Base-by-base conservation (phyloP, 148 eudicot species). In the Fagopyrum tataricum region DNA sequence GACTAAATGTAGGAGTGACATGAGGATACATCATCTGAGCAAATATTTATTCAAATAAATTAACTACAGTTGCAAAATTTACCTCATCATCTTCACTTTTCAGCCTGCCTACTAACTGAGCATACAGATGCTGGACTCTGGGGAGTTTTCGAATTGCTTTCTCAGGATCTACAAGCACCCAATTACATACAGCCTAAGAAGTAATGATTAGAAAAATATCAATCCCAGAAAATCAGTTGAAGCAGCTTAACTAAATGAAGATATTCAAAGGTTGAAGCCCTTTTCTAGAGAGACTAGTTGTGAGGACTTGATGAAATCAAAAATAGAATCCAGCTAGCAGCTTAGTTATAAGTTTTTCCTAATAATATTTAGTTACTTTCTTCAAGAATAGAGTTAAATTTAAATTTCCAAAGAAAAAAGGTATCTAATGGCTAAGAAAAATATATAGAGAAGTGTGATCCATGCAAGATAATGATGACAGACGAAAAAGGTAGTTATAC, bases 31-130 rank as follows among this genome's bases (percentile, higher is more conserved):
- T 7, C 61, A 55, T 49, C 24, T 21, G 31, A 55, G 21, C 61
- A 55, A 20, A 18, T 12, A 55, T 6, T 20, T 4, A 21, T 55
- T 55, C 61, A 55, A 55, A 55, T 0, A 55, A 55, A 55, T 55
- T 4, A 20, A 8, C 26, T 55, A 55, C 21, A 21, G 24, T 24
- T 20, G 8, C 61, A 55, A 55, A n/a, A 4, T 51, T 69, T 82
- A 91, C 99, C 99, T 96, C 99, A 48, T 92, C 99, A 74, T 88
- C 99, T 88, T 92, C 96, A 82, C 76, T 85, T 84, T 79, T 82
- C 77, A 96, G 76, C 42, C 73, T 89, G 56, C 96, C 99, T 58
- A 79, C 85, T 49, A 96, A 73, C 41, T 77, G 88, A 73, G 96
- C 94, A 79, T 88, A 89, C 73, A 96, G 84, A 85, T 96, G 99